Evolutionary conservation across 306 rosid species (phyloP), one percentile per base, ranked within the genome.

Genomic region (Sophora flavescens): DNA sequence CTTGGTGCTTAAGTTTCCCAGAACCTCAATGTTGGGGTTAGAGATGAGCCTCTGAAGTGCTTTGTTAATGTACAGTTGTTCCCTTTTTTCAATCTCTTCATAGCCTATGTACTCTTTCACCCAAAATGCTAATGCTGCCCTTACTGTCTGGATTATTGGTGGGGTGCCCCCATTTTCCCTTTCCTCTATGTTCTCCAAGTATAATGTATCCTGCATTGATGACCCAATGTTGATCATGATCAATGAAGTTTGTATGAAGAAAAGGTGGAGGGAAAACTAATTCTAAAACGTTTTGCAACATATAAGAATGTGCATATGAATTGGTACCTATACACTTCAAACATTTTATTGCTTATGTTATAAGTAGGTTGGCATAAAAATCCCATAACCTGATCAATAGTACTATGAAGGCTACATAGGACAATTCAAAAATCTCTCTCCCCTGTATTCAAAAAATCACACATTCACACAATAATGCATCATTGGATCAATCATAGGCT

Each of bases 101-200:
- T 45, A 84, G 30, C 88, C 77, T n/a, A 91, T 86, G 76, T 86
- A 89, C 28, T 89, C 92, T 75, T 94, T 94, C 48, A 94, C 89
- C 97, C 96, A 86, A 77, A 90, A 94, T 16, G 97, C 91, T 84
- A 94, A 86, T 6, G 97, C 93, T 72, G 96, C 95, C 76, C 96
- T 83, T 6, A 91, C 84, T 72, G 86, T 90, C 42, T 89, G 97
- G 52, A 89, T 89, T 75, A 94, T 91, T 56, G 89, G 98, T 64
- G 98, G 97, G 1, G 98, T 94, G 6, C 98, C 97, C 8, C 93
- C 91, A 73, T 74, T 90, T 80, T 94, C 98, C 85, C 96, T 87
- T 62, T 89, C 97, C 72, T 94, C 95, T 69, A 91, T 87, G 85
- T 74, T 72, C 63, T 91, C 91, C 64, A 36, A 63, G 50, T 94